Base-by-base conservation (phyloP, 2,329 filamentous ascomycete genomes). In the Aureobasidium sp. region DNA sequence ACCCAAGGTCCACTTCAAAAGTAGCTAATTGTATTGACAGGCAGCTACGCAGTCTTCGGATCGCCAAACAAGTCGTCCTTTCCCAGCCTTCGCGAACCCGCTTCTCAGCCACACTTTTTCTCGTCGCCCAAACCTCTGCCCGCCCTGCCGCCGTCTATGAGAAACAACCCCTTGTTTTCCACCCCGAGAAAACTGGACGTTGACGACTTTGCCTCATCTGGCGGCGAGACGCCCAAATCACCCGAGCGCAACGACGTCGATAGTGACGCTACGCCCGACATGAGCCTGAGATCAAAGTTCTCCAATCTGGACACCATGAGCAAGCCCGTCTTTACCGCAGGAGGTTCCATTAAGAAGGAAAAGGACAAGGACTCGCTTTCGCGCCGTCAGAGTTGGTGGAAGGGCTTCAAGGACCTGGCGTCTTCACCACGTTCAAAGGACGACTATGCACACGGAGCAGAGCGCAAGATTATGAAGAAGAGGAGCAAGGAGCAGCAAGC, bases 71-170 rank as follows among this genome's bases (percentile, higher is more conserved):
- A 85, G 69, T 68, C 73, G 55, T 68, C 70, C 45, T 73, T 75
- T 48, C 77, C 78, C n/a, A 69, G 75, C 29, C 73, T 82, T 58
- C 78, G 78, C 66, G 76, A 80, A 60, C 79, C 80, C 34, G 76
- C 79, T 66, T 77, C 75, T 39, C 77, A 82, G 65, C 73, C 77
- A 22, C 80, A 76, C 72, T 76, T 78, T 63, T 84, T 83, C 71
- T 64, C 44, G 51, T 61, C 63, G 66, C 51, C 60, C 64, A 79
- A 76, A 67, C 73, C 76, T 17, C 70, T 78, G 11, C 76, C 77
- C 25, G 69, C 72, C 12, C 65, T 71, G 7, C 75, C 75, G 14
- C 63, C 70, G 20, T 68, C 67, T 41, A 72, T 70, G 70, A 65
- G 73, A 2, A 68, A 70, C 49, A 74, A 74, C 63, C 65, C 71